Percentiles rank a stretch among this genome's conserved stretches.
Conservation (phyloP, 2,329 filamentous ascomycete genomes). For the Colletotrichum horii region DNA sequence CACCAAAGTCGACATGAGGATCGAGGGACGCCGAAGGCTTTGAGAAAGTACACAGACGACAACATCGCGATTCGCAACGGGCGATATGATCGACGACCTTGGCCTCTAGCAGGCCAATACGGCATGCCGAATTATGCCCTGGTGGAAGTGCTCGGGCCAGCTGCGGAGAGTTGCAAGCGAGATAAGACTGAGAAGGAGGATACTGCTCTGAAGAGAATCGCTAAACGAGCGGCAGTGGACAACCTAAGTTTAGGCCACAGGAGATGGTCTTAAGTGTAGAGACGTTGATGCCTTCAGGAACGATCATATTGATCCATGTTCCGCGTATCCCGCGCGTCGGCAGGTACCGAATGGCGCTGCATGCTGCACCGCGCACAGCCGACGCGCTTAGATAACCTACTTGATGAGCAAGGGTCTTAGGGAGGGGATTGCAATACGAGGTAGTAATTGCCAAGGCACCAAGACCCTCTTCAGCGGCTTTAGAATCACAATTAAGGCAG, state of each 20-base stretch:
- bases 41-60: background rate
- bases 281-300: background rate
- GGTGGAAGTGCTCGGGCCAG: background rate
- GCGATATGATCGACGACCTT: background rate
- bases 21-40: background rate
- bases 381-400: background rate
- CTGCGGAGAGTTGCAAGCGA: background rate
- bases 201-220: background rate
- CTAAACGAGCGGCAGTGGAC: background rate
- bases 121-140: background rate
- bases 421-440: background rate
- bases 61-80: background rate
- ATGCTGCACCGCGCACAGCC: background rate
- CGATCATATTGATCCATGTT: background rate
- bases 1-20: background rate
- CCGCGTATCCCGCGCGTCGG: background rate
- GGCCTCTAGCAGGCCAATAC: background rate
- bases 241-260: background rate
- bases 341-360: background rate
- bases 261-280: background rate
- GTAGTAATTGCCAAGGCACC: background rate
- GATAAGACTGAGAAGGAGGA: background rate
- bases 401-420: background rate
- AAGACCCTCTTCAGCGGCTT: background rate
- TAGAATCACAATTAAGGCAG: background rate